Evolutionary conservation across 306 rosid species (phyloP).

Genomic region (Ammopiptanthus mongolicus): DNA sequence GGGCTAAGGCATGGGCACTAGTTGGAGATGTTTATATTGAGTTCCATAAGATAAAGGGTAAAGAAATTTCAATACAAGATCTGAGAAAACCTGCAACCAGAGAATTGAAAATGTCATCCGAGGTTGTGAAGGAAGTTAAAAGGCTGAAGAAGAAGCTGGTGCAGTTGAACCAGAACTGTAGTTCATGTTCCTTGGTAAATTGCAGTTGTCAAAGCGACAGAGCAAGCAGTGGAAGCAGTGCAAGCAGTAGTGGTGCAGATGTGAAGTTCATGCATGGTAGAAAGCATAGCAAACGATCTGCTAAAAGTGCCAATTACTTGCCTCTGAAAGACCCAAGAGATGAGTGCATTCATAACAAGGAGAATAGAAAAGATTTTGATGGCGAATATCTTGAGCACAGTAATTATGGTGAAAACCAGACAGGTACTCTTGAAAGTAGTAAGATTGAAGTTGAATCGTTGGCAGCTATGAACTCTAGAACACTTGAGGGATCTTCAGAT

Average conservation of each 20-base stretch:
- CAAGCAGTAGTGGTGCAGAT: constrained; percentile 69
- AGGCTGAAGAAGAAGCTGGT: constrained; percentile 86
- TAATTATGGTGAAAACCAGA: constrained; percentile 18
- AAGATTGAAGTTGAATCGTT: constrained; percentile 25
- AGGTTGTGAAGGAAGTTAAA: constrained; percentile 93
- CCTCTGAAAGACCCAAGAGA: constrained; percentile 44
- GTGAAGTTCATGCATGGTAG: constrained; percentile 38
- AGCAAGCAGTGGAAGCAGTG: constrained; percentile 96
- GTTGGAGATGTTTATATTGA: constrained; percentile 89
- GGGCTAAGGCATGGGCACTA: constrained; percentile 93
- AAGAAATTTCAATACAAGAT: constrained; percentile 39
- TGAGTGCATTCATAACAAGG: constrained; percentile 31
- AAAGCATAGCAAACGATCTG: constrained; percentile 51
- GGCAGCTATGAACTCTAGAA: constrained; percentile 28
- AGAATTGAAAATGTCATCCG: constrained; percentile 81
- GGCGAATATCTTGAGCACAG: constrained; percentile 25
- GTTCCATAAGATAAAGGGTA: constrained; percentile 51
- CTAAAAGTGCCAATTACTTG: constrained; percentile 36
- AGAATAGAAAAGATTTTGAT: constrained; percentile 29
- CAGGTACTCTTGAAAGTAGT: constrained; percentile 18
- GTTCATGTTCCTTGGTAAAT: constrained; percentile 81
- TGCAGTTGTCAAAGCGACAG: constrained; percentile 98
- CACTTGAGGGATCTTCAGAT: constrained; percentile 28
- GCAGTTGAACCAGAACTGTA: constrained; percentile 63
- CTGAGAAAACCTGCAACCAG: constrained; percentile 45